A percentile compares a stretch with the other conserved stretches of the same genome.
These are phyloP conservation scores for Halophytophthora batemanensis DNA, from an alignment of 352 stramenopile species.

Conservation along the genomic window DNA sequence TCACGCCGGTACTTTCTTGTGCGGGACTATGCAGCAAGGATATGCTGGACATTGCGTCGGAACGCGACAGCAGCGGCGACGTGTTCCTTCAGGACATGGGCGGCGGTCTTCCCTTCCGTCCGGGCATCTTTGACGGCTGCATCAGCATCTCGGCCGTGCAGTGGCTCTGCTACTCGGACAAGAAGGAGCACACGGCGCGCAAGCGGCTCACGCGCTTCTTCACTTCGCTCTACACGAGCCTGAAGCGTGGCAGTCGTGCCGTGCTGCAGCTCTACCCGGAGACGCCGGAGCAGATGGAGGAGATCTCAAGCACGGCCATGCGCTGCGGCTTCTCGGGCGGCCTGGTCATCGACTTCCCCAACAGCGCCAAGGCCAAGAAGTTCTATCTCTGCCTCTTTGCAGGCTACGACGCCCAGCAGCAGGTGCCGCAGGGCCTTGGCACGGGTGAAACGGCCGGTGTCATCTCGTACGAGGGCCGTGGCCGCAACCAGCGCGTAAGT, in stretches of 20 bases:
- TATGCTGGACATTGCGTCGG: constrained; percentile 98
- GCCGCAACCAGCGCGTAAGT: constrained; percentile 54
- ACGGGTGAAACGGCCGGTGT: constrained; percentile 50
- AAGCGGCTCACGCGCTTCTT: constrained; percentile 97
- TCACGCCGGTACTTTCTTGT: no score
- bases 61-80: constrained; percentile 88
- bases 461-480: constrained; percentile 60
- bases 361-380: constrained; percentile 99
- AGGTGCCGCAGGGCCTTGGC: constrained; percentile 82
- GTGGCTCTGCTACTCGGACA: constrained; percentile 99
- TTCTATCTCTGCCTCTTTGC: constrained; percentile 99
- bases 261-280: constrained; percentile 99
- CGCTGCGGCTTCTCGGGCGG: constrained; percentile 92
- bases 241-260: constrained; percentile 88
- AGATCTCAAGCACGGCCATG: constrained; percentile 90
- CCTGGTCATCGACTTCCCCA: constrained; percentile 99
- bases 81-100: constrained; percentile 97
- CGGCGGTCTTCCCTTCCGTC: constrained; percentile 96
- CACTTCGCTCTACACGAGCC: constrained; percentile 88
- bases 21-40: constrained; percentile 74
- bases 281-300: constrained; percentile 95
- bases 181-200: constrained; percentile 92
- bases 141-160: constrained; percentile 99
- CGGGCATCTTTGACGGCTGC: constrained; percentile 97
- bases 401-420: constrained; percentile 76